phyloP scores from a whole-genome alignment of 163 green algal genomes.

The Trebouxiophyceae sp. region DNA sequence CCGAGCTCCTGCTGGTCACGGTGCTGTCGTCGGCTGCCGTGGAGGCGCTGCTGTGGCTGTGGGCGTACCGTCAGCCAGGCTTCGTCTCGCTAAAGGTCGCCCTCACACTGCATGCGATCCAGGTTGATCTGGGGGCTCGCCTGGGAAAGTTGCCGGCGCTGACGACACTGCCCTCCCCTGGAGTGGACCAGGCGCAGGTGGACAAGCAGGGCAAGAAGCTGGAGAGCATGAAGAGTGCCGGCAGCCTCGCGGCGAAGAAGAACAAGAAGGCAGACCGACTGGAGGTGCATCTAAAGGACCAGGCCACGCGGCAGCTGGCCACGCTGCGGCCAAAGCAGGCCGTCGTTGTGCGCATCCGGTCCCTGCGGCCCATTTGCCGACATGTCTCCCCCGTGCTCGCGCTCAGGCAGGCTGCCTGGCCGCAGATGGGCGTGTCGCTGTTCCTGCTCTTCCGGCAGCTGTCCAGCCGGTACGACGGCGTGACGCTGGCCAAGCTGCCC shows the following conservation, averaged over 20 bases:
- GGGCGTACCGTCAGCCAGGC: background rate
- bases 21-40: too few relatives aligned
- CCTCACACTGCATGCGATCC: too few relatives aligned
- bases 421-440: slow-evolving; percentile 3
- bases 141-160: too few relatives aligned
- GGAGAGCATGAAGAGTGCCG: background rate
- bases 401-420: background rate
- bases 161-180: too few relatives aligned
- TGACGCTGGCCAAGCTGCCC: slow-evolving; percentile 18
- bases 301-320: background rate
- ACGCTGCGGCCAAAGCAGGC: background rate
- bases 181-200: slow-evolving; percentile 5
- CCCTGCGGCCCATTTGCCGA: background rate
- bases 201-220: slow-evolving; percentile 5
- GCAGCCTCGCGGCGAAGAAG: background rate
- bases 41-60: slow-evolving; percentile 3
- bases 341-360: background rate
- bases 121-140: too few relatives aligned
- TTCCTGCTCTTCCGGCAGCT: background rate
- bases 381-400: background rate
- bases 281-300: background rate
- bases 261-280: background rate
- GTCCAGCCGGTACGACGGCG: slow-evolving; percentile 4
- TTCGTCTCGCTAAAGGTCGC: slow-evolving; percentile 1
- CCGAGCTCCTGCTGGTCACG: too few relatives aligned